These are phyloP conservation scores for Candida coquimbonensis DNA, from an alignment of 805 yeast species.

Conservation along the genomic window DNA sequence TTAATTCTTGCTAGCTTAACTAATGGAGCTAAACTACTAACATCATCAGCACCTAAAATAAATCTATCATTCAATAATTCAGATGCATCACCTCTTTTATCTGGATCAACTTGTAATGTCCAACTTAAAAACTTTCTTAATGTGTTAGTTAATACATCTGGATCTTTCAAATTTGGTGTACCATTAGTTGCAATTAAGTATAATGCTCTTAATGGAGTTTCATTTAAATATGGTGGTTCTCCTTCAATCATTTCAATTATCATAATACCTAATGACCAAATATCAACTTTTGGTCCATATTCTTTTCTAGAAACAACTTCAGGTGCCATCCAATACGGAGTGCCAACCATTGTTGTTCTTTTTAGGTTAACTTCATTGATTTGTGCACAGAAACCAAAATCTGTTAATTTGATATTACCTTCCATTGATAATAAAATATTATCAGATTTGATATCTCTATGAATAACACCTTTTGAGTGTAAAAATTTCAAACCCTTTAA, in stretches of 20 bases:
- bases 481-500: slow-evolving; percentile 78
- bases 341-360: slow-evolving; percentile 98
- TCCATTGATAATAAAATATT: slow-evolving; percentile 75
- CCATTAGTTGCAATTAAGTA: slow-evolving; percentile 95
- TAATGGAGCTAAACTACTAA: slow-evolving; percentile 58
- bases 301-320: slow-evolving; percentile 94
- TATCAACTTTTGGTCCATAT: slow-evolving; percentile 94
- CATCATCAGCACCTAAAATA: slow-evolving; percentile 54
- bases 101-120: slow-evolving; percentile 79
- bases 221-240: slow-evolving; percentile 96
- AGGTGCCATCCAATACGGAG: slow-evolving; percentile 99
- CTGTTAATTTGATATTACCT: slow-evolving; percentile 92
- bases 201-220: slow-evolving; percentile 88
- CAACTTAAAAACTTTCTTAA: slow-evolving; percentile 65
- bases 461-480: slow-evolving; percentile 89
- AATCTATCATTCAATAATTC: slow-evolving; percentile 65
- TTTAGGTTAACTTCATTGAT: slow-evolving; percentile 73
- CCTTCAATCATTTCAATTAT: slow-evolving; percentile 98
- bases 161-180: slow-evolving; percentile 87
- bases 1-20: slow-evolving; percentile 70
- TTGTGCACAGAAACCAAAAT: slow-evolving; percentile 96
- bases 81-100: slow-evolving; percentile 70
- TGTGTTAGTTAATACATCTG: slow-evolving; percentile 63
- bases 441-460: slow-evolving; percentile 93
- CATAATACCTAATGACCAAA: slow-evolving; percentile 98